Evolutionary conservation across 2,329 filamentous ascomycete species (phyloP), one percentile per base, ranked within the genome.

Genomic region (Tetracladium maxilliforme): DNA sequence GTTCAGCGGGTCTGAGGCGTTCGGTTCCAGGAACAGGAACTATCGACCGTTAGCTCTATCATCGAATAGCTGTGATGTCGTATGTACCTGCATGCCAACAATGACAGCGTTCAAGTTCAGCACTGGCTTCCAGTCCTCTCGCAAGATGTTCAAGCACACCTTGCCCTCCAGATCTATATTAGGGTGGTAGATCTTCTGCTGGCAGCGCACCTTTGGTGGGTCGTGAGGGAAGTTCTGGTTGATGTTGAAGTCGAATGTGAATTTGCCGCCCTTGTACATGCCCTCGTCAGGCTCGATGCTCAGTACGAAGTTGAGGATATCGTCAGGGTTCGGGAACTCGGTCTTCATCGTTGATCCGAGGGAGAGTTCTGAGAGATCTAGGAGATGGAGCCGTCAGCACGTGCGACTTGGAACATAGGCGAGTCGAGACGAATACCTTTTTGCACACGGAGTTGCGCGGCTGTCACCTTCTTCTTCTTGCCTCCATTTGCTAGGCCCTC

Each of bases 51-150:
- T 16, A 33, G 34, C n/a, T n/a, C n/a, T n/a, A n/a, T n/a, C n/a
- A n/a, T n/a, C 8, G 8, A 26, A n/a, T 10, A 14, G 10, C n/a
- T n/a, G n/a, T n/a, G n/a, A n/a, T n/a, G n/a, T n/a, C n/a, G n/a
- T n/a, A 44, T 58, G 21, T 56, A 82, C 77, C 69, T 86, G 82
- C 47, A 98, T 56, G 21, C 90, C 90, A 26, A 95, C 84, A 38
- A 98, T 90, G 20, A 95, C 84, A 10, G 90, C 86, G 47, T 95
- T 94, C 48, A 98, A 53, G 50, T 95, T 95, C 47, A 98, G 58
- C 22, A 98, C 90, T 0, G 90, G 90, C 62, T 95, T 98, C 90
- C 90, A 98, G 58, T 98, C 90, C 57, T 98, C 90, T 33, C 90
- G 65, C 44, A 98, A 54, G 42, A 98, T 98, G 51, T 98, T 98